Evolutionary conservation across 1,284 basidiomycete species (phyloP).

Genomic region (Leccinum variabile): DNA sequence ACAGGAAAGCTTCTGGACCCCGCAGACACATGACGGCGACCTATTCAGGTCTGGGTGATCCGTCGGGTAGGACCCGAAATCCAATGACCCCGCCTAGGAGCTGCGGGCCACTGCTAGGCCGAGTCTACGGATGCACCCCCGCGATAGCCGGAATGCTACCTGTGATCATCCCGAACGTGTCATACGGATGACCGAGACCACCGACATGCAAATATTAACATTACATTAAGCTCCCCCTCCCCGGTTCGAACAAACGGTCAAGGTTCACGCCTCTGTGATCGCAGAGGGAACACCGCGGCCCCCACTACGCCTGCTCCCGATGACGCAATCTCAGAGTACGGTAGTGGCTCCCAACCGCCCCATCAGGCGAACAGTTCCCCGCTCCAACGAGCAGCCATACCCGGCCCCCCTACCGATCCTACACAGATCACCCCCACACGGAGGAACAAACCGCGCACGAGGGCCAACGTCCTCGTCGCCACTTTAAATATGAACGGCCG

Average conservation of each 20-base stretch:
- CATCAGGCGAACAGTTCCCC: not conserved
- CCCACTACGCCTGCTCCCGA: not conserved
- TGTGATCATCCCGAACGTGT: not conserved
- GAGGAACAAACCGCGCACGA: not conserved
- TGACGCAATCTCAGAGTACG: not conserved
- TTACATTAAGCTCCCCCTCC: too few relatives aligned
- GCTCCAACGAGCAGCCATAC: not conserved
- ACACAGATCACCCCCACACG: not conserved
- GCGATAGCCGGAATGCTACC: not conserved
- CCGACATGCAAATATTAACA: too few relatives aligned
- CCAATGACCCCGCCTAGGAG: not conserved
- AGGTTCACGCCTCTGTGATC: not conserved
- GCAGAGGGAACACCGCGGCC: not conserved
- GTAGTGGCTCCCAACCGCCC: not conserved
- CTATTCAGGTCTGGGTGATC: not conserved
- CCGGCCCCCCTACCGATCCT: not conserved
- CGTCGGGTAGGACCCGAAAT: not conserved
- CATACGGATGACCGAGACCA: not conserved
- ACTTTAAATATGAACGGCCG: not conserved
- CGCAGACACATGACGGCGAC: not conserved
- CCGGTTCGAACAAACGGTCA: too few relatives aligned
- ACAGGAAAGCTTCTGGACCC: not conserved
- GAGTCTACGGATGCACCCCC: not conserved
- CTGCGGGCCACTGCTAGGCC: fast-evolving
- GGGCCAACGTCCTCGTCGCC: not conserved